Conservation (phyloP, 306 rosid species). For the Hippophae rhamnoides region DNA sequence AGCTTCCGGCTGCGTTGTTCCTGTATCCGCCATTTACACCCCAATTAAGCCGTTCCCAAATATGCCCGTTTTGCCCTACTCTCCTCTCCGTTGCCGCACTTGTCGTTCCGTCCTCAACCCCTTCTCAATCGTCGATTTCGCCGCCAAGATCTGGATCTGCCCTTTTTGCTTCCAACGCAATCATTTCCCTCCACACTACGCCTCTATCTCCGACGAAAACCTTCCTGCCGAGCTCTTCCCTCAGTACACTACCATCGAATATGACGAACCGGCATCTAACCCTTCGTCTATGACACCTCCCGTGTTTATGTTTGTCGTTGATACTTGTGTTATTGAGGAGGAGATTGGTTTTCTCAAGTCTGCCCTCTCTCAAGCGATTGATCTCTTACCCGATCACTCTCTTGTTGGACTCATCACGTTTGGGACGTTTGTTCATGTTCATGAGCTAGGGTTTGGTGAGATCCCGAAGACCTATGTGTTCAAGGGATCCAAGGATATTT, state of each 20-base stretch:
- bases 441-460: constrained; percentile 69
- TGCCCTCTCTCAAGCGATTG: constrained; percentile 67
- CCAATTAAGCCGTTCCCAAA: constrained; percentile 67
- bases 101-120: constrained; percentile 92
- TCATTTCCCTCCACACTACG: constrained; percentile 78
- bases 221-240: constrained; percentile 98
- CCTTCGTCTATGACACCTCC: constrained; percentile 34
- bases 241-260: constrained; percentile 81
- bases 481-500: constrained; percentile 67
- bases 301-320: constrained; percentile 74
- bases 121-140: constrained; percentile 83
- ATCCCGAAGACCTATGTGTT: constrained; percentile 74
- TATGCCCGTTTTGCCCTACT: constrained; percentile 63
- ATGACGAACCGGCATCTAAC: constrained; percentile 27
- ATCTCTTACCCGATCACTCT: constrained; percentile 70
- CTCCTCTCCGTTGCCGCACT: constrained; percentile 82
- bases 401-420: constrained; percentile 79
- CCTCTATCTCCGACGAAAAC: constrained; percentile 70
- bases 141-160: constrained; percentile 98
- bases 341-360: constrained; percentile 62
- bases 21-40: constrained; percentile 73
- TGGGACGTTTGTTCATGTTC: constrained; percentile 74
- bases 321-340: constrained; percentile 75
- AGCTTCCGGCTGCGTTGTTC: constrained; percentile 54
- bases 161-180: constrained; percentile 89